Conservation (phyloP, 2,329 filamentous ascomycete genomes). For the Talaromyces islandicus region DNA sequence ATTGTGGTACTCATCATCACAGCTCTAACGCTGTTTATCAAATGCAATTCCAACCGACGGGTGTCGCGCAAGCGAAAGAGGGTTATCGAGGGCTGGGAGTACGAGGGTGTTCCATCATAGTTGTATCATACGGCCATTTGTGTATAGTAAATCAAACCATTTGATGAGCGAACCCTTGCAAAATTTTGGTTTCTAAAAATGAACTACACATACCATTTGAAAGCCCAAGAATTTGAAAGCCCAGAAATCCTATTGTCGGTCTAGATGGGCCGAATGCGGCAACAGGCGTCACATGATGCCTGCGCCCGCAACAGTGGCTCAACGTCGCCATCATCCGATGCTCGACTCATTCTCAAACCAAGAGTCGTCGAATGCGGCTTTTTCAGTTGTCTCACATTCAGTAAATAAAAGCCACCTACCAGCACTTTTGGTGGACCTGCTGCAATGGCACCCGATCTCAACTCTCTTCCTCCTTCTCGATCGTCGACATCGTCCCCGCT, state of each 20-base stretch:
- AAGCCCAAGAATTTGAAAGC: not conserved
- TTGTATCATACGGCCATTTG: not conserved
- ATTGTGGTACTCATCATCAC: constrained; percentile 58
- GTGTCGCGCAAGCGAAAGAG: constrained; percentile 47
- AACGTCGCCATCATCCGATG: not conserved
- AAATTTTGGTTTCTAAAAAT: not conserved
- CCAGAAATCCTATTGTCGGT: not conserved
- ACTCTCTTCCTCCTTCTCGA: constrained; percentile 59
- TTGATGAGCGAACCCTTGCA: not conserved
- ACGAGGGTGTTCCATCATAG: constrained; percentile 59
- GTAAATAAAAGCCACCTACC: not conserved
- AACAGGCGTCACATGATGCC: constrained; percentile 8
- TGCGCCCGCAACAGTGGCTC: constrained; percentile 4
- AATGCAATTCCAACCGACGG: constrained; percentile 57
- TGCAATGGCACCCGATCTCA: constrained; percentile 66
- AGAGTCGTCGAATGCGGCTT: not conserved
- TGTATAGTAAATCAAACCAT: not conserved
- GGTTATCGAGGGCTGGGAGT: constrained; percentile 55
- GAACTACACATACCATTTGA: not conserved
- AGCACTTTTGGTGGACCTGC: not conserved
- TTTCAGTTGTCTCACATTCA: not conserved
- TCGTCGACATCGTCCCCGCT: constrained; percentile 35
- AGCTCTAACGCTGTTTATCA: constrained; percentile 56
- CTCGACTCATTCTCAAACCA: not conserved
- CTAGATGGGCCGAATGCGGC: constrained; percentile 1